Percentiles rank a stretch among this genome's conserved stretches.
Evolutionary conservation across 495 filamentous ascomycete species (phyloP).

Genomic region (Penicillium angulare): DNA sequence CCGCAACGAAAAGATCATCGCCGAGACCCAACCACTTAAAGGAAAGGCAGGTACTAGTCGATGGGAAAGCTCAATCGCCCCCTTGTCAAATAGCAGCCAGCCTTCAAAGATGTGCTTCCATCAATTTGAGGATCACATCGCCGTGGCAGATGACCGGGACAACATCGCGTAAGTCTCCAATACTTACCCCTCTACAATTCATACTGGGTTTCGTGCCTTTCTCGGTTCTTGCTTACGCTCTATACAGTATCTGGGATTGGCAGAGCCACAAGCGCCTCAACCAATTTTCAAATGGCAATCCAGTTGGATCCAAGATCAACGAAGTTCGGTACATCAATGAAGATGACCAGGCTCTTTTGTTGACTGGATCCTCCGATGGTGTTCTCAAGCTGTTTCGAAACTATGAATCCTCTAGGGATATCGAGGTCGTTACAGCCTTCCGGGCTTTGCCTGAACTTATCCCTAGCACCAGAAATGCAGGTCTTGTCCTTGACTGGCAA

Average conservation of each 20-base stretch:
- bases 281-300: conserved; percentile 92
- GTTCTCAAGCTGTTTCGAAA: conserved; percentile 92
- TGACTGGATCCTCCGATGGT: conserved; percentile 94
- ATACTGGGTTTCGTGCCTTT: too few species aligned
- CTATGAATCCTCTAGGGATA: conserved; percentile 65
- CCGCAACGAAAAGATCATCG: conserved; percentile 88
- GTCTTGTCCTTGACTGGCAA: conserved; percentile 96
- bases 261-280: conserved; percentile 66
- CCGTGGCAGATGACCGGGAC: conserved; percentile 90
- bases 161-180: conserved; percentile 59
- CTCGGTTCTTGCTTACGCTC: conserved; percentile 24
- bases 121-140: conserved; percentile 94
- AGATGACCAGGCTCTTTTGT: conserved; percentile 89
- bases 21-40: conserved; percentile 90
- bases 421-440: conserved; percentile 90
- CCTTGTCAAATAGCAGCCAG: conserved; percentile 84
- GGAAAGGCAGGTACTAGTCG: conserved; percentile 74
- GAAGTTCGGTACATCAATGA: conserved; percentile 97
- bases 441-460: conserved; percentile 89
- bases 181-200: not conserved
- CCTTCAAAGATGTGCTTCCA: conserved; percentile 93
- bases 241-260: conserved; percentile 87
- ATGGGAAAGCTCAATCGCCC: conserved; percentile 75
- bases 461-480: conserved; percentile 87
- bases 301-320: conserved; percentile 84